These are phyloP conservation scores for Endothia cerciana DNA, from an alignment of 2,329 filamentous ascomycete species.

Conservation along the genomic window DNA sequence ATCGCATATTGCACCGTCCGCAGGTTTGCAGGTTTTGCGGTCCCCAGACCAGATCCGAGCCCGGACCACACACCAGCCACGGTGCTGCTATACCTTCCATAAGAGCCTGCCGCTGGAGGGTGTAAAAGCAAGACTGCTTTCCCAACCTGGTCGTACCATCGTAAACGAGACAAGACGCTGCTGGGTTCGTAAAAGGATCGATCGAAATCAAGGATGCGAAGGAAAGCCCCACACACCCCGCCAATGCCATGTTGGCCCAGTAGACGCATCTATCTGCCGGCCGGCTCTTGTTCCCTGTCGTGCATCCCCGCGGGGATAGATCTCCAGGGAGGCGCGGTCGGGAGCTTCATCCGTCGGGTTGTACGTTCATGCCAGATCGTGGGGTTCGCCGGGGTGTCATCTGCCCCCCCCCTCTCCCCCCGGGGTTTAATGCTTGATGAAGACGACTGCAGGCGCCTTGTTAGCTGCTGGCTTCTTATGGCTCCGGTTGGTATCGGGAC, in stretches of 20 bases:
- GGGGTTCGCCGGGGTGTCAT: slow-evolving; percentile 14
- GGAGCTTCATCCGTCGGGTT: slow-evolving; percentile 18
- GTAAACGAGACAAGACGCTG: slow-evolving; percentile 26
- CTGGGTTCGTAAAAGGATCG: slow-evolving; percentile 24
- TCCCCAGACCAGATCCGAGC: slow-evolving; percentile 16
- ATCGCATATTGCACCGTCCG: slow-evolving; percentile 31
- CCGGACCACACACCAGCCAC: slow-evolving; percentile 28
- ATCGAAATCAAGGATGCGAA: slow-evolving; percentile 26
- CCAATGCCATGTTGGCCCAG: slow-evolving; percentile 19
- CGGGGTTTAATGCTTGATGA: slow-evolving; percentile 24
- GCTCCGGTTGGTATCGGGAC: neutral
- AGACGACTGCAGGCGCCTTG: slow-evolving; percentile 27
- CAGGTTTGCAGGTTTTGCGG: slow-evolving; percentile 27
- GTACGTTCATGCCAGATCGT: slow-evolving; percentile 22
- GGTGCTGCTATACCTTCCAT: slow-evolving; percentile 14
- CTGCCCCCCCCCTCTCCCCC: too few relatives aligned
- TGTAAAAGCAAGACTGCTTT: slow-evolving; percentile 36
- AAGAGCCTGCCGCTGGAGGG: slow-evolving; percentile 36
- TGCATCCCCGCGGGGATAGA: slow-evolving; percentile 4
- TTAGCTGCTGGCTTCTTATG: neutral
- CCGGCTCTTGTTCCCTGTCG: slow-evolving; percentile 12
- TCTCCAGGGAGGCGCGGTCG: slow-evolving; percentile 16
- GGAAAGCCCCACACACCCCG: slow-evolving; percentile 13
- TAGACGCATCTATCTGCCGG: slow-evolving; percentile 8
- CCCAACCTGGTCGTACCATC: slow-evolving; percentile 35